Conservation (phyloP, 2,329 filamentous ascomycete genomes). For the Fusarium protoensiforme region DNA sequence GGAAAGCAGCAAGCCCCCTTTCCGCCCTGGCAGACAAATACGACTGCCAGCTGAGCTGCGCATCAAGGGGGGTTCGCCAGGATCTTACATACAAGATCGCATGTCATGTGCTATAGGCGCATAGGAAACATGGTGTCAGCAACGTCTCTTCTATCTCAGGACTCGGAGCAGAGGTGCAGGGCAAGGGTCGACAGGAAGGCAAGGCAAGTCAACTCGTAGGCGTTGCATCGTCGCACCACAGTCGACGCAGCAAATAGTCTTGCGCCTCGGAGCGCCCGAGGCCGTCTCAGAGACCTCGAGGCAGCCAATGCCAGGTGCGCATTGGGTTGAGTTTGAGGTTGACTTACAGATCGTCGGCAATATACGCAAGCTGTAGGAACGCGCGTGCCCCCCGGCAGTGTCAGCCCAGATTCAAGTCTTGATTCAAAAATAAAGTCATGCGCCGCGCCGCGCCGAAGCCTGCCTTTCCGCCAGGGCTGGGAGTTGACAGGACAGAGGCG, state of each 20-base stretch:
- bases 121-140: slow-evolving; percentile 42
- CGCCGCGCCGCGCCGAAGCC: slow-evolving; percentile 18
- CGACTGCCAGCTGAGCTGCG: slow-evolving; percentile 12
- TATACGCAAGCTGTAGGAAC: slow-evolving; percentile 79
- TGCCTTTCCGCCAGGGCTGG: neutral
- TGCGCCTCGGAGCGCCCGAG: slow-evolving; percentile 26
- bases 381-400: slow-evolving; percentile 44
- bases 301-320: slow-evolving; percentile 35
- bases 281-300: slow-evolving; percentile 17
- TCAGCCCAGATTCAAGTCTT: slow-evolving; percentile 46
- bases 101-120: slow-evolving; percentile 82
- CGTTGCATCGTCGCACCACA: slow-evolving; percentile 32
- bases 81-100: slow-evolving; percentile 79
- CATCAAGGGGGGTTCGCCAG: slow-evolving; percentile 6
- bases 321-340: slow-evolving; percentile 45
- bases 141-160: slow-evolving; percentile 29
- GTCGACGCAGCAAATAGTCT: slow-evolving; percentile 22
- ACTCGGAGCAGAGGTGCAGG: slow-evolving; percentile 22
- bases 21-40: slow-evolving; percentile 7
- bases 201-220: slow-evolving; percentile 14
- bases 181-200: slow-evolving; percentile 14
- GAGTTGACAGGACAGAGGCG: slow-evolving; percentile 22
- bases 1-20: slow-evolving; percentile 22
- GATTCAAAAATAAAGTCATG: slow-evolving; percentile 21
- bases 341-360: slow-evolving; percentile 89